These are phyloP conservation scores for Picea glauca DNA, from an alignment of 75 land plant species.

Conservation along the genomic window DNA sequence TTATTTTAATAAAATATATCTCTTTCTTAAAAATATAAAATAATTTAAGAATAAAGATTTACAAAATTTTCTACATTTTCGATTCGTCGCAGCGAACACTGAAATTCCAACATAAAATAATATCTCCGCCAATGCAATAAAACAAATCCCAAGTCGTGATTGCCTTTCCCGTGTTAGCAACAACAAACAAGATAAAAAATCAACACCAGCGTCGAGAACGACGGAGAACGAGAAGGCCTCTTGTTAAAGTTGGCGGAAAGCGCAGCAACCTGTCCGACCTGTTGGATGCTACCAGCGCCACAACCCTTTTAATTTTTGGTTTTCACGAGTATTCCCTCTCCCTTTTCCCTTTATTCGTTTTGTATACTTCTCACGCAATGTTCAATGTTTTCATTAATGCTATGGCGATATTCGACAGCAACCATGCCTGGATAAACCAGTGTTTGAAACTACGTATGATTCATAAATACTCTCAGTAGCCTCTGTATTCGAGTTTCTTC, in stretches of 20 bases:
- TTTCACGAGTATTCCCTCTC: background rate
- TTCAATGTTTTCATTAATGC: background rate
- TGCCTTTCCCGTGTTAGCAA: too few relatives aligned
- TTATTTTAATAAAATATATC: too few relatives aligned
- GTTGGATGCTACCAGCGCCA: background rate
- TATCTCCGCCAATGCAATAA: too few relatives aligned
- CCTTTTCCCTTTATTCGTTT: background rate
- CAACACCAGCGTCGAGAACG: background rate
- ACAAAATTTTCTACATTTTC: too few relatives aligned
- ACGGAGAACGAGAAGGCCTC: background rate
- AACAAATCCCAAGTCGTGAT: too few relatives aligned
- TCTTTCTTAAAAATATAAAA: too few relatives aligned
- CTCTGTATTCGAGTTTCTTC: background rate
- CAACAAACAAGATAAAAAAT: background rate
- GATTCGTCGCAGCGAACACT: too few relatives aligned
- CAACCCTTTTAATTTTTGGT: background rate
- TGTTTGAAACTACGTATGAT: background rate
- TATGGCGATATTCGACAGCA: background rate
- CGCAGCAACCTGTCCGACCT: background rate
- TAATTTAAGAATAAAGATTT: too few relatives aligned
- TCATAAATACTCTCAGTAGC: background rate
- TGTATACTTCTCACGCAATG: background rate
- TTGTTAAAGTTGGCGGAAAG: constrained; percentile 3
- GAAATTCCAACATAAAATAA: too few relatives aligned
- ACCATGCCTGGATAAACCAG: too few relatives aligned